Evolutionary conservation across 1,139 yeast species (phyloP).

Genomic region (Suhomyces panamericanus): DNA sequence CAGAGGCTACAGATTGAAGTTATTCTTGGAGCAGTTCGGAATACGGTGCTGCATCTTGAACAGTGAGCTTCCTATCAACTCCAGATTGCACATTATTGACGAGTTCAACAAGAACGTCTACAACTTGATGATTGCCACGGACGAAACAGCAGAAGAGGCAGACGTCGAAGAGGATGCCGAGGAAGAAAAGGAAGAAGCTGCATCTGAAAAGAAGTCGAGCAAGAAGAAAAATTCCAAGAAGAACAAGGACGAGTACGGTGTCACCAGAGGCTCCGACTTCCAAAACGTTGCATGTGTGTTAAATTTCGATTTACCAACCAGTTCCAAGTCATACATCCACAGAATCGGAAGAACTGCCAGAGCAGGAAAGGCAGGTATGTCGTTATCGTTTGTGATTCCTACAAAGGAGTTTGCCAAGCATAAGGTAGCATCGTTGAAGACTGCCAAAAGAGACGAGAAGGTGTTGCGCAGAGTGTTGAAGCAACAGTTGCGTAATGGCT

Average conservation of each 20-base stretch:
- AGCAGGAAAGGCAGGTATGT: slow-evolving; percentile 94
- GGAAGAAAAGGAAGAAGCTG: slow-evolving; percentile 16
- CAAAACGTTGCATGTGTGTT: slow-evolving; percentile 94
- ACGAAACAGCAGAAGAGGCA: slow-evolving; percentile 62
- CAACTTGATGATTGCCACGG: slow-evolving; percentile 89
- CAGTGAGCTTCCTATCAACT: slow-evolving; percentile 89
- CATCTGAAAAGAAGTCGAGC: slow-evolving; percentile 6
- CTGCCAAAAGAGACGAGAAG: slow-evolving; percentile 84
- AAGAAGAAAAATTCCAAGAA: slow-evolving; percentile 36
- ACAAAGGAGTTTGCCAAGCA: slow-evolving; percentile 85
- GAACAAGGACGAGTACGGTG: slow-evolving; percentile 78
- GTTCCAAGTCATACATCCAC: slow-evolving; percentile 88
- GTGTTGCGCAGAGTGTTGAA: slow-evolving; percentile 72
- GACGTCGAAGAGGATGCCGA: slow-evolving; percentile 52
- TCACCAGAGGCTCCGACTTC: slow-evolving; percentile 96
- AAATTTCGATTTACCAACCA: slow-evolving; percentile 90
- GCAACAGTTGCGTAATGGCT: slow-evolving; percentile 74
- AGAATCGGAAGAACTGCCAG: slow-evolving; percentile 98
- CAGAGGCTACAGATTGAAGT: slow-evolving; percentile 88
- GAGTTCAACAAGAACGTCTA: slow-evolving; percentile 91
- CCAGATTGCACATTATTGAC: slow-evolving; percentile 92
- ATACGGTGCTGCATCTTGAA: slow-evolving; percentile 84
- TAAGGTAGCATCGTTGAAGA: slow-evolving; percentile 68
- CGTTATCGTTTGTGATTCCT: slow-evolving; percentile 89
- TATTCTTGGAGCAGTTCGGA: slow-evolving; percentile 94